These are phyloP conservation scores for Clarireedia sp. DNA, from an alignment of 2,329 filamentous ascomycete genomes.

Conservation along the genomic window DNA sequence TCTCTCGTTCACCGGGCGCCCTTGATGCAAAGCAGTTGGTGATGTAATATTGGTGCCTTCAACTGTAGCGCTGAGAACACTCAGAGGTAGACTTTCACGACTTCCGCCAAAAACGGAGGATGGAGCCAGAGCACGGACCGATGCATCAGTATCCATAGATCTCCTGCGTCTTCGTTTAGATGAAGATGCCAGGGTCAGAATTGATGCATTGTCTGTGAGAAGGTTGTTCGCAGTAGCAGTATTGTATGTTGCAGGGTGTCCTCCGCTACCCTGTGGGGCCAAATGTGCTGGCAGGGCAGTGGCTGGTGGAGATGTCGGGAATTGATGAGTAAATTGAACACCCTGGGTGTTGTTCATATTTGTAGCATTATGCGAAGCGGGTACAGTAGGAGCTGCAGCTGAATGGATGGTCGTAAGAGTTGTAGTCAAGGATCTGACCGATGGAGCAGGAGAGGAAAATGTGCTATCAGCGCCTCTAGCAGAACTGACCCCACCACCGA, in stretches of 20 bases:
- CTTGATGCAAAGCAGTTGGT: conserved; percentile 40
- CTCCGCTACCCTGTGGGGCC: conserved; percentile 38
- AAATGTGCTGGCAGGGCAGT: conserved; percentile 68
- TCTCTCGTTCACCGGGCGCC: conserved; percentile 48
- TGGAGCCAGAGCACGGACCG: conserved; percentile 74
- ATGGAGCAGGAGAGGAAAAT: conserved; percentile 76
- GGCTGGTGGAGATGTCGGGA: conserved; percentile 54
- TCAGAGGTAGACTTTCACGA: conserved; percentile 70
- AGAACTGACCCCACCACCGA: conserved; percentile 55
- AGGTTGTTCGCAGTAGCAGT: conserved; percentile 77
- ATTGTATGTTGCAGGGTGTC: conserved; percentile 63
- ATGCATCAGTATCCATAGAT: conserved; percentile 80
- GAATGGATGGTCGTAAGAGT: conserved; percentile 83
- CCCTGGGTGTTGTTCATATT: conserved; percentile 23
- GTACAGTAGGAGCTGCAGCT: conserved; percentile 45
- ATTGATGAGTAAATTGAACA: conserved; percentile 59
- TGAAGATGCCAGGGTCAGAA: conserved; percentile 75
- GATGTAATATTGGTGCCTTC: conserved; percentile 45
- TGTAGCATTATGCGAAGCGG: conserved; percentile 34
- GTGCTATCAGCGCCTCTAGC: conserved; percentile 67
- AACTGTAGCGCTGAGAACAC: conserved; percentile 66
- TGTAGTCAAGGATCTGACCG: conserved; percentile 71
- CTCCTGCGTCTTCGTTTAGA: conserved; percentile 69
- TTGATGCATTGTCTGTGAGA: conserved; percentile 77
- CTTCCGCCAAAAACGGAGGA: conserved; percentile 77